phyloP scores from a whole-genome alignment of 495 filamentous ascomycete genomes.

The Aspergillus sparsus region DNA sequence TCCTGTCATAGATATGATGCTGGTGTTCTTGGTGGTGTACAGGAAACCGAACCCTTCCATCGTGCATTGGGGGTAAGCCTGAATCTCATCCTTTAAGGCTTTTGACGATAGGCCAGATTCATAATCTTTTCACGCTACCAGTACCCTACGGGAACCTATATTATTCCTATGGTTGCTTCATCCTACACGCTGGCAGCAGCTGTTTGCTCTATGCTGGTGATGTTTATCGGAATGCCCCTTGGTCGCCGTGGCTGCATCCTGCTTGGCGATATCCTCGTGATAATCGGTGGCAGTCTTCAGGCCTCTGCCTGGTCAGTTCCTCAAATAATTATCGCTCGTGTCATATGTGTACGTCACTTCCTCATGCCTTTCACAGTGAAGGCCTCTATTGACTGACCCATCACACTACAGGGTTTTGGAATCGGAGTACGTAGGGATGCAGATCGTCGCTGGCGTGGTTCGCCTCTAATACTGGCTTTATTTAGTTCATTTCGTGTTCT shows the following conservation, averaged over 20 bases:
- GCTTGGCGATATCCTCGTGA: conserved; percentile 29
- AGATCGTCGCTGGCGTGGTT: no score
- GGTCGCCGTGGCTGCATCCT: conserved; percentile 31
- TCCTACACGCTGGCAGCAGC: conserved; percentile 37
- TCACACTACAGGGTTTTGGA: conserved; percentile 22
- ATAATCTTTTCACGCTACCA: not conserved
- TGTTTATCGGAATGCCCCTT: conserved; percentile 25
- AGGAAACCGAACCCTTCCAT: conserved; percentile 34
- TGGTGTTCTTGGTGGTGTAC: conserved; percentile 43
- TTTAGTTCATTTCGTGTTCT: conserved; percentile 14
- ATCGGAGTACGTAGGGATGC: conserved; percentile 1
- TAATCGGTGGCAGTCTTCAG: conserved; percentile 24
- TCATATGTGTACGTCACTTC: conserved; percentile 20
- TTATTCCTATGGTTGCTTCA: conserved; percentile 41
- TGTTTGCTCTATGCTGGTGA: conserved; percentile 29
- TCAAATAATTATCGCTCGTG: conserved; percentile 25
- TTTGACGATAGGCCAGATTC: no score
- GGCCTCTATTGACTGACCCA: not conserved
- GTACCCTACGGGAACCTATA: conserved; percentile 33
- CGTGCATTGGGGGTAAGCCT: conserved; percentile 33
- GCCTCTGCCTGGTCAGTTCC: conserved; percentile 24
- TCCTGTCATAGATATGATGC: conserved; percentile 34
- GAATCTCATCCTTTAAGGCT: no score
- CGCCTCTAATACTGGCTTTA: no score
- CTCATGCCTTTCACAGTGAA: not conserved